Evolutionary conservation across 2,329 filamentous ascomycete species (phyloP).

Genomic region (Alternaria rosae): DNA sequence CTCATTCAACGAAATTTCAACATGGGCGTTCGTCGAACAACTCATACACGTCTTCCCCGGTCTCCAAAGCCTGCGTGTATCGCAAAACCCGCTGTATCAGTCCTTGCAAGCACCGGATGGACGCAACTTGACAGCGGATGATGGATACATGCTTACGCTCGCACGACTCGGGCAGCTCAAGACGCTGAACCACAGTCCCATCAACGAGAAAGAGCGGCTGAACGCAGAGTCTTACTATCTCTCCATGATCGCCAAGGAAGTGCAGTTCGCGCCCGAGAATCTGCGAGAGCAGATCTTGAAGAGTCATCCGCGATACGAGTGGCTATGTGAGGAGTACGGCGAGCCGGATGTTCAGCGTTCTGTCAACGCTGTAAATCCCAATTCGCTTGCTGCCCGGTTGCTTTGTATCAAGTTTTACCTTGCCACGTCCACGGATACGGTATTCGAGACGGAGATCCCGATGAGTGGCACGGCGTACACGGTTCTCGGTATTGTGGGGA

Average conservation of each 20-base stretch:
- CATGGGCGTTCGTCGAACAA: conserved; percentile 77
- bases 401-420: conserved; percentile 66
- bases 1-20: conserved; percentile 55
- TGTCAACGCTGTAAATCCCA: conserved; percentile 66
- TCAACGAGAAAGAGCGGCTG: conserved; percentile 75
- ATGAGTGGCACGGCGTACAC: conserved; percentile 81
- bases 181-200: conserved; percentile 73
- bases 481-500: conserved; percentile 78
- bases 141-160: conserved; percentile 88
- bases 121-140: conserved; percentile 66
- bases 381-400: conserved; percentile 82
- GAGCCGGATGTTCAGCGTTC: conserved; percentile 68
- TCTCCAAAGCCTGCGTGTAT: conserved; percentile 76
- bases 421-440: conserved; percentile 12
- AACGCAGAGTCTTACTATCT: conserved; percentile 97
- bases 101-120: conserved; percentile 55
- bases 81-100: conserved; percentile 85
- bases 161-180: conserved; percentile 74
- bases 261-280: conserved; percentile 66
- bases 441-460: conserved; percentile 64
- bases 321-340: conserved; percentile 79
- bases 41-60: conserved; percentile 74
- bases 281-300: conserved; percentile 64
- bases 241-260: conserved; percentile 78
- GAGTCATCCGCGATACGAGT: conserved; percentile 74